These are phyloP conservation scores for Lotmaria passim DNA, from an alignment of 208 protist genomes.

Conservation along the genomic window DNA sequence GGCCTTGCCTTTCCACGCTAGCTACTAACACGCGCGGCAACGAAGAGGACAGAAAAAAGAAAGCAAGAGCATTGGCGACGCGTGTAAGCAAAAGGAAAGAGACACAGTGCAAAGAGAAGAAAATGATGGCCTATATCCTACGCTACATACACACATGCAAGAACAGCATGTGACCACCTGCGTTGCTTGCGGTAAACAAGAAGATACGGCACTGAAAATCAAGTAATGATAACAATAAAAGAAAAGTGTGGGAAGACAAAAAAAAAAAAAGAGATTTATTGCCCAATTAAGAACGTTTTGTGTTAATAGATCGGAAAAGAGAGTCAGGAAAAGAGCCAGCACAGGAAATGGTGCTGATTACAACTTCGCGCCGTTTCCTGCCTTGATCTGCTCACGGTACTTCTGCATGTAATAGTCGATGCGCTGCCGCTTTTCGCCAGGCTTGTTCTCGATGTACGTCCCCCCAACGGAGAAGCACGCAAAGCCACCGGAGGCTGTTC, in stretches of 20 bases:
- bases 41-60: background rate
- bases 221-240: no score
- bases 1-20: background rate
- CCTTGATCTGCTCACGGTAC: conserved; percentile 26
- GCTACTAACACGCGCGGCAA: background rate
- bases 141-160: no score
- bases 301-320: no score
- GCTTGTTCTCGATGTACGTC: conserved; percentile 36
- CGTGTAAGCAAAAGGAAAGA: background rate
- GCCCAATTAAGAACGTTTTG: no score
- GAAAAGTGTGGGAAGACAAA: no score
- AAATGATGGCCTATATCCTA: conserved; percentile 5
- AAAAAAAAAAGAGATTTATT: no score
- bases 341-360: conserved; percentile 16
- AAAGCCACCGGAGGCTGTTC: conserved; percentile 31
- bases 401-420: conserved; percentile 25
- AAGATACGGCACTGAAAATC: no score
- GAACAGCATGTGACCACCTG: no score
- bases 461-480: conserved; percentile 36
- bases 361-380: conserved; percentile 8
- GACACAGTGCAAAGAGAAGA: background rate
- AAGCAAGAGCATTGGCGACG: no score
- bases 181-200: no score
- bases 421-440: conserved; percentile 35
- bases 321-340: background rate